Base-by-base conservation (phyloP, 441 rosid genomes). In the Breynia disticha region DNA sequence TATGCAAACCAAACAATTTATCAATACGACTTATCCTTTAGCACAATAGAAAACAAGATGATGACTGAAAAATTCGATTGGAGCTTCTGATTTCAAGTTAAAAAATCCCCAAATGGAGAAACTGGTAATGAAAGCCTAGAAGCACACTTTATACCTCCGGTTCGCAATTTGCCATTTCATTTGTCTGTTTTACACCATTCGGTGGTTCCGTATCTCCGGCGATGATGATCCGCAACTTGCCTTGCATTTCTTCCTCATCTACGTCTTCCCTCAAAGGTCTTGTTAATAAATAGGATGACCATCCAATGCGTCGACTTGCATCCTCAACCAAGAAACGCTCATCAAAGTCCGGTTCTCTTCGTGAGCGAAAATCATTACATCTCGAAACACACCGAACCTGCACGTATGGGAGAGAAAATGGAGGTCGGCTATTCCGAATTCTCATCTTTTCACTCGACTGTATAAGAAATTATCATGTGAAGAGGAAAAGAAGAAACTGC, bases 311-410 rank as follows among this genome's bases (percentile, higher is more conserved):
- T 19, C 59, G 37, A 45, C 32, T 61, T 16, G 52, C 60, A 57
- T 62, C 73, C 60, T 62, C 66, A 58, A 67, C 72, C 46, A 57
- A 48, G 59, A 70, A 70, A 32, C 54, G 52, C 14, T 55, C 51
- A 21, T 52, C 61, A 37, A 53, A 60, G 15, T 19, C 16, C n/a
- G 32, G 18, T 43, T 48, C 39, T 48, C 49, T 21, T 19, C 37
- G 43, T 46, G 56, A 28, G 24, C 7, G 52, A 48, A 11, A 43
- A 18, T 5, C 42, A 42, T 14, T 5, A 39, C 47, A 39, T 50
- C 47, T 52, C 14, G 53, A 54, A 50, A 24, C 50, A 50, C 20
- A 43, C 39, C 54, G 52, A 44, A 59, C 43, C 19, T n/a, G 46
- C 47, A 35, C 37, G 54, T 18, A 42, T 14, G 60, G 66, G 50